These are phyloP conservation scores for Sanghuangporus weigelae DNA, from an alignment of 1,284 basidiomycete genomes.

Conservation along the genomic window DNA sequence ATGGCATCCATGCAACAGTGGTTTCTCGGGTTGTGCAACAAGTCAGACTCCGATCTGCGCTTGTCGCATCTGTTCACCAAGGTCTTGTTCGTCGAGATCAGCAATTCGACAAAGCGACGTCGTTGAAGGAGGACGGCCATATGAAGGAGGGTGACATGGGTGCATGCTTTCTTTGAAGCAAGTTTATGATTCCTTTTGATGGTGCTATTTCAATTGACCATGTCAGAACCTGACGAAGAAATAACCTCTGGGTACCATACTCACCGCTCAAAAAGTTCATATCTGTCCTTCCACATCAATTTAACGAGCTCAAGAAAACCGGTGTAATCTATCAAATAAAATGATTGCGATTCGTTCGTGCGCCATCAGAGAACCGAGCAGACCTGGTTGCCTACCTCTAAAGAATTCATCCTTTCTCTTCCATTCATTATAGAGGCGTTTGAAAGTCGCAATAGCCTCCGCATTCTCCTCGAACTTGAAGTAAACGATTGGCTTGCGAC, in stretches of 20 bases:
- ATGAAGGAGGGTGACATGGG: constrained; percentile 7
- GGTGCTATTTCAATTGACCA: background rate
- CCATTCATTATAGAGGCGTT: background rate
- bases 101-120: background rate
- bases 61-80: background rate
- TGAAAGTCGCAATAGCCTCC: background rate
- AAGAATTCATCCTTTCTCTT: background rate
- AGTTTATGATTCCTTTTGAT: background rate
- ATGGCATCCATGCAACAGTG: too few relatives aligned
- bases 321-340: background rate
- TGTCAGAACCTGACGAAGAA: background rate
- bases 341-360: background rate
- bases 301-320: background rate
- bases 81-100: background rate
- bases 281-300: background rate
- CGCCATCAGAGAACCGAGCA: background rate
- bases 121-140: constrained; percentile 8
- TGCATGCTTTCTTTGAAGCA: background rate
- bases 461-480: constrained; percentile 2
- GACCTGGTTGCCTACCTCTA: background rate
- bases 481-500: background rate
- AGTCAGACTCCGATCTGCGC: background rate
- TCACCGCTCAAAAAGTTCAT: background rate
- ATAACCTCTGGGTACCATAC: background rate
- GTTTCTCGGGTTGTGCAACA: too few relatives aligned